These are phyloP conservation scores for Trapa incisa DNA, from an alignment of 345 rosid species.

Conservation along the genomic window DNA sequence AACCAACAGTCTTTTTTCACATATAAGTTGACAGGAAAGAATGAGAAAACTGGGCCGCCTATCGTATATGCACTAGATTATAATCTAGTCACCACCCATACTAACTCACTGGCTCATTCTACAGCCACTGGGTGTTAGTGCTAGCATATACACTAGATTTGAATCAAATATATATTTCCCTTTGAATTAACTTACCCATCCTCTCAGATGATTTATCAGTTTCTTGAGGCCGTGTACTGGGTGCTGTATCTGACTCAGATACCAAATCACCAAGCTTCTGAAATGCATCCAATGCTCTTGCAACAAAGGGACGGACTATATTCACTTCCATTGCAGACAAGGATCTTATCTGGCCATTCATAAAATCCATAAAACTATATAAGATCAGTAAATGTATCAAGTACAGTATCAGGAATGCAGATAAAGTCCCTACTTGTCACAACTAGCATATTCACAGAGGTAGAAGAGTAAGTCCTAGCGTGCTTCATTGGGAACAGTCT, in stretches of 20 bases:
- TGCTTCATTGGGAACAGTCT: too few species aligned
- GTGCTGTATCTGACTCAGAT: slow-evolving; percentile 39
- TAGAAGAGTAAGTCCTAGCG: neutral
- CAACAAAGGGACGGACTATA: slow-evolving; percentile 81
- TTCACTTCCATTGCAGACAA: slow-evolving; percentile 97
- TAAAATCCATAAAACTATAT: slow-evolving; percentile 4
- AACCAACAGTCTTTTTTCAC: neutral
- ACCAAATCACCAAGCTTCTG: slow-evolving; percentile 76
- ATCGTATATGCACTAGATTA: neutral
- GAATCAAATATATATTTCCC: neutral
- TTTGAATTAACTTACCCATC: slow-evolving; percentile 28
- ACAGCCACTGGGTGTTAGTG: neutral
- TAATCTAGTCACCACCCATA: neutral
- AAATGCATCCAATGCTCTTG: slow-evolving; percentile 79
- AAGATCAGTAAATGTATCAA: slow-evolving; percentile 2
- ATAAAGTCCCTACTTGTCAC: neutral
- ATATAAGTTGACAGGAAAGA: neutral
- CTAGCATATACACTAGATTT: neutral
- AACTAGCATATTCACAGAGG: neutral
- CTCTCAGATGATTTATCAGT: slow-evolving; percentile 39
- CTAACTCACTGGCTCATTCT: neutral
- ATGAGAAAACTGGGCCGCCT: neutral
- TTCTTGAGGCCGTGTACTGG: slow-evolving; percentile 36
- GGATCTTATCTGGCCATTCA: slow-evolving; percentile 48
- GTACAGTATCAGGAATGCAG: neutral